Evolutionary conservation across 352 stramenopile genomes (phyloP), one percentile per base, ranked within the genome.

Genomic region (Aphanomyces euteiches): DNA sequence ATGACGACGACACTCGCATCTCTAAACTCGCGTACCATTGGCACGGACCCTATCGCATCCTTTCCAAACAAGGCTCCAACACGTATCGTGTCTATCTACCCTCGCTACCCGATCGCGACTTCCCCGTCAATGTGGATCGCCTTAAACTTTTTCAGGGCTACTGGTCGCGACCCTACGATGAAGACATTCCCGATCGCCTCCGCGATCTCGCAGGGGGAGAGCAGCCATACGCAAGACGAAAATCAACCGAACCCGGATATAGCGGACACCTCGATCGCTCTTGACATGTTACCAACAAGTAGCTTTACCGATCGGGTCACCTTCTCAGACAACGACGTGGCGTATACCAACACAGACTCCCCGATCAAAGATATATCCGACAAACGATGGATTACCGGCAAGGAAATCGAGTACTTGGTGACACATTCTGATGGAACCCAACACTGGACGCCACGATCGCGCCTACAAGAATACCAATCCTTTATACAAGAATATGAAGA

Each of bases 121-220:
- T 53, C 13, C 45, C 45, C 1, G n/a, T 53, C 45, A 53, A 53
- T 1, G 45, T 53, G 1, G 45, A 53, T 19, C 45, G 45, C 13
- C n/a, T 53, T 1, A 53, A 53, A 19, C 13, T 1, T 1, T 53
- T 53, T 2, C 45, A 53, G 2, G 45, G 45, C 1, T 53, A 53
- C n/a, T 53, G 45, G 45, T 53, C 45, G 13, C 45, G 45, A n/a
- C 45, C 45, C 13, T 53, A 53, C n/a, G 45, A 53, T 53, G 45
- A 53, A 1, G 45, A 53, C 45, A 53, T 53, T 1, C 45, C 45
- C 13, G 45, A 53, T n/a, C n/a, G 45, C 1, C n/a, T 53, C 45
- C 45, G 45, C 45, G n/a, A 15, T 15, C 45, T 19, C 13, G 1
- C 45, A 19, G 2, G n/a, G 13, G 45, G n/a, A 15, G 45, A 53